Evolutionary conservation across 139 green algal genomes (phyloP), one percentile per base, ranked within the genome.

Genomic region (Parachlorella kessleri): DNA sequence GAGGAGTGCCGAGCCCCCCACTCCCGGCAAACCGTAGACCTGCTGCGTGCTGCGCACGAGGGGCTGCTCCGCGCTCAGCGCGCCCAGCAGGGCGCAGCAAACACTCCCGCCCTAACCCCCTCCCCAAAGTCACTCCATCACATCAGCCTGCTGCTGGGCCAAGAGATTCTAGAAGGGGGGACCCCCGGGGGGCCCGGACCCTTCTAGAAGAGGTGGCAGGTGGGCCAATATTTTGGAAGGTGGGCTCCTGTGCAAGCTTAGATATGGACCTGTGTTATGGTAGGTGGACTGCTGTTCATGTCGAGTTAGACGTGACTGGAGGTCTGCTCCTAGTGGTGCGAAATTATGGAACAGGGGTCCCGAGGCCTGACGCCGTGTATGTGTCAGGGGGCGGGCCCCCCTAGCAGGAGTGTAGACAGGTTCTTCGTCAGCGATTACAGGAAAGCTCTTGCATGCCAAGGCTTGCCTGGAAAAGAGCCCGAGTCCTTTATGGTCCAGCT

Each of bases 111-210:
- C n/a, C n/a, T n/a, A n/a, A n/a, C n/a, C n/a, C n/a, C n/a, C 21
- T 33, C 63, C 37, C 33, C n/a, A 54, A 72, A 72, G 63, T 73
- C 64, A 41, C 74, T 81, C 33, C 75, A 55, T 18, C 75, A 75
- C 66, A 36, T 30, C n/a, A 70, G 37, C 66, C 80, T 84, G 53
- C 71, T 73, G 40, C 54, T 75, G 55, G 80, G 80, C n/a, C 77
- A 84, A 18, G 84, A 88, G 73, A 72, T 86, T 39, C 30, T 78
- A 53, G 73, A 82, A 69, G 24, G 32, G 73, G 80, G 21, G 35
- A 69, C 2, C n/a, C 53, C 26, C 41, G 28, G 21, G 55, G 26
- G 6, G 75, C 75, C 1, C 55, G 65, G 48, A 35, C 30, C 1
- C 42, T 75, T 32, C 75, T 81, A 3, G 42, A 48, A 2, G 42